Conservation (phyloP, 495 filamentous ascomycete genomes). For the Melanomma pulvis-pyrius region DNA sequence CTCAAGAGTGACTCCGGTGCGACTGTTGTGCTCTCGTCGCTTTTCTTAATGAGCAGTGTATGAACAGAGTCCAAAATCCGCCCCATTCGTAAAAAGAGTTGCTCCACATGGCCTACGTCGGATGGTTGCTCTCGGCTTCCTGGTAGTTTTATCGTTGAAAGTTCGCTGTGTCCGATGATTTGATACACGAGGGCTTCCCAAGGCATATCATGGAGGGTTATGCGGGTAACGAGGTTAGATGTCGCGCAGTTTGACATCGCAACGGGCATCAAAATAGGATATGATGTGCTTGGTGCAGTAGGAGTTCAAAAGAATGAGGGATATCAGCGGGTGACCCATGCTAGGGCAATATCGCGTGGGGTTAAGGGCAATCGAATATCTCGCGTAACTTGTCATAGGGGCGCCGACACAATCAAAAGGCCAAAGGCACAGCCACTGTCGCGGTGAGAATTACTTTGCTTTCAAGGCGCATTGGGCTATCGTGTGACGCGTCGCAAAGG, state of each 20-base stretch:
- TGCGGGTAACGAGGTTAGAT: neutral
- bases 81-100: neutral
- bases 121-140: neutral
- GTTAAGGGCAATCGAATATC: no score
- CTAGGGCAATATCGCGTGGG: no score
- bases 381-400: no score
- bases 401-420: no score
- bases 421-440: no score
- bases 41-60: neutral
- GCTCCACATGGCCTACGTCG: neutral
- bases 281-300: neutral
- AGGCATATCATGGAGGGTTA: neutral
- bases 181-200: neutral
- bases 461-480: no score
- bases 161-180: neutral
- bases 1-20: neutral
- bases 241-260: neutral
- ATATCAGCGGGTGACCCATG: no score
- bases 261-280: neutral
- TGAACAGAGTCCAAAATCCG: neutral
- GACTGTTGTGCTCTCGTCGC: neutral
- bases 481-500: no score
- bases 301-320: no score
- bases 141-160: neutral
- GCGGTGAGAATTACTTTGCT: no score